Percentiles rank a stretch among this genome's conserved stretches.
phyloP scores from a whole-genome alignment of 768 basidiomycete genomes.

The Phlegmacium glaucopus region DNA sequence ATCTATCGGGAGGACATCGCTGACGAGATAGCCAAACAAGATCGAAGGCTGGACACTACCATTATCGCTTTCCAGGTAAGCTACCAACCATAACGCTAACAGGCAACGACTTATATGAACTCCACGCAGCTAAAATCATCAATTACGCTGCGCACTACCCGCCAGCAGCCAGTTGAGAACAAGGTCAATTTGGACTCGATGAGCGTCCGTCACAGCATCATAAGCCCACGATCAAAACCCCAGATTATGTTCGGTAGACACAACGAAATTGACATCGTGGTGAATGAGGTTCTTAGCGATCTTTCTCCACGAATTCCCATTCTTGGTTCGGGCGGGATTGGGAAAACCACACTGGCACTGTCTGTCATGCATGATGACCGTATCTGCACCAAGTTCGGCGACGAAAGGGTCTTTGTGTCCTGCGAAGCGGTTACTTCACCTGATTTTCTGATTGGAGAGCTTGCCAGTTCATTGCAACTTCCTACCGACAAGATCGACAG shows the following conservation, averaged over 20 bases:
- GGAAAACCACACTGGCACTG: slow-evolving; percentile 30
- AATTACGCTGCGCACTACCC: slow-evolving; percentile 8
- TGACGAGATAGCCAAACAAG: slow-evolving; percentile 16
- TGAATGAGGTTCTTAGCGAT: slow-evolving; percentile 6
- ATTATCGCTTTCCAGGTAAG: slow-evolving; percentile 26
- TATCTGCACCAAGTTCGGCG: slow-evolving; percentile 13
- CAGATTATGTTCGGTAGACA: slow-evolving; percentile 24
- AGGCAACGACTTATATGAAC: not conserved
- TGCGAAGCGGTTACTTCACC: slow-evolving; percentile 25
- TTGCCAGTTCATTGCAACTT: slow-evolving; percentile 17
- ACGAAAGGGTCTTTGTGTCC: slow-evolving; percentile 23
- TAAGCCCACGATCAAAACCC: slow-evolving; percentile 16
- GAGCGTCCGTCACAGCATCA: not conserved
- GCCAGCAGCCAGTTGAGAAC: not conserved
- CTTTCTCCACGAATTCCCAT: slow-evolving; percentile 19
- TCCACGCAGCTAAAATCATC: slow-evolving; percentile 11
- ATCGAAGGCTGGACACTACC: slow-evolving; percentile 21
- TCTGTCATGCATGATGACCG: slow-evolving; percentile 19
- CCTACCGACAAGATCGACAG: slow-evolving; percentile 6
- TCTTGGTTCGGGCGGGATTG: slow-evolving; percentile 30
- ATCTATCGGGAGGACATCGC: slow-evolving; percentile 19
- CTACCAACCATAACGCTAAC: not conserved
- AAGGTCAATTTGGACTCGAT: not conserved
- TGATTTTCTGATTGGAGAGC: slow-evolving; percentile 20
- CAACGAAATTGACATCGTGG: slow-evolving; percentile 17